These are phyloP conservation scores for Psilocybe sp. DNA, from an alignment of 768 basidiomycete species.

Conservation along the genomic window DNA sequence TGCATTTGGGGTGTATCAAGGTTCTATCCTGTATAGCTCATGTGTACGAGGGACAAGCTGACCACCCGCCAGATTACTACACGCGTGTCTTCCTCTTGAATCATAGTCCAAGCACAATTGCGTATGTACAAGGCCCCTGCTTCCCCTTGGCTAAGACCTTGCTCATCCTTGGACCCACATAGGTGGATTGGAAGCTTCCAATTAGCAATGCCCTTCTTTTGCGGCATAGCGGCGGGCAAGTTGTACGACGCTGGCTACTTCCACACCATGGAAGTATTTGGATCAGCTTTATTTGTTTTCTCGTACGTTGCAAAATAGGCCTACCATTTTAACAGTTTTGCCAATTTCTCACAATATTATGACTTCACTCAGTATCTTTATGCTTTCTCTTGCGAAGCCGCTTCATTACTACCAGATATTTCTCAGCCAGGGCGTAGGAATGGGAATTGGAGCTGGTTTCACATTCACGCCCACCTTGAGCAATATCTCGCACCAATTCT, in stretches of 20 bases:
- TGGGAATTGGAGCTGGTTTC: conserved; percentile 43
- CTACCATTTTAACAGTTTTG: not conserved
- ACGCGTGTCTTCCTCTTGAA: conserved; percentile 30
- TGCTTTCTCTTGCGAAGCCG: conserved; percentile 35
- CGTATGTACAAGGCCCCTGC: conserved; percentile 20
- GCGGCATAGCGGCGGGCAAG: conserved; percentile 36
- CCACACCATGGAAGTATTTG: conserved; percentile 19
- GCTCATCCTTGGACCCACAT: no score
- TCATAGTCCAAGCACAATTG: conserved; percentile 33
- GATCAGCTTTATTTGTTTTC: conserved; percentile 15
- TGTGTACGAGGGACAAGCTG: conserved; percentile 24
- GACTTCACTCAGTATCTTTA: conserved; percentile 29
- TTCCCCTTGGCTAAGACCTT: no score
- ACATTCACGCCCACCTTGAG: conserved; percentile 43
- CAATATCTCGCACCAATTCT: conserved; percentile 40
- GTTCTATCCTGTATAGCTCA: conserved; percentile 10
- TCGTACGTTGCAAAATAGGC: conserved; percentile 12
- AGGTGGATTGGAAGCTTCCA: conserved; percentile 50
- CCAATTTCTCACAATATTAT: not conserved
- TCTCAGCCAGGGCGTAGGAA: conserved; percentile 50
- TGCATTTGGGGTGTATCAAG: conserved; percentile 26
- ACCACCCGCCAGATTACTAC: conserved; percentile 34
- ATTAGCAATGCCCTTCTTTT: conserved; percentile 36
- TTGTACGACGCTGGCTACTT: conserved; percentile 47
- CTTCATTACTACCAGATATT: conserved; percentile 47